Conservation (phyloP, 257 asterid genomes). For the Plantago major region DNA sequence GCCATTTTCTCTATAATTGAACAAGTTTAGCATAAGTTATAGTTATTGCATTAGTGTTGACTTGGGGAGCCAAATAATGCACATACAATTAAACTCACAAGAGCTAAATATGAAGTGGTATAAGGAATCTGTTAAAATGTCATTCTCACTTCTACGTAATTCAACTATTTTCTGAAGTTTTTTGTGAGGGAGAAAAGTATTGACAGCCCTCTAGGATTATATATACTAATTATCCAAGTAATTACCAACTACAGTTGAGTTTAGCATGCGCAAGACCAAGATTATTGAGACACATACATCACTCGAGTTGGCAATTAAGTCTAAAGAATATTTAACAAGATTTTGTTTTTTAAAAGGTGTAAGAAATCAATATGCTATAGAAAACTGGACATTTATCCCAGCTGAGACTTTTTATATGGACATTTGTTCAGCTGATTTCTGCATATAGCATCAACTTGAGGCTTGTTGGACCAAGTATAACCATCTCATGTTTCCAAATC, state of each 20-base stretch:
- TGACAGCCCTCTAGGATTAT: neutral
- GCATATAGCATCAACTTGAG: neutral
- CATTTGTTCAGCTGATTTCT: too few relatives aligned
- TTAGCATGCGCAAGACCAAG: neutral
- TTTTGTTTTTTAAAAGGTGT: too few relatives aligned
- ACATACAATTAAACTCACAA: neutral
- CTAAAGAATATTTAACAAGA: conserved; percentile 3
- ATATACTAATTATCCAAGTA: neutral
- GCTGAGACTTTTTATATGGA: neutral
- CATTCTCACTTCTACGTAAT: too few relatives aligned
- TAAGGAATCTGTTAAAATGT: too few relatives aligned
- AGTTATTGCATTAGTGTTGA: neutral
- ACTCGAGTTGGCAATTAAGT: neutral
- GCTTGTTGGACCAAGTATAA: conserved; percentile 27
- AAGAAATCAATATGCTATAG: conserved; percentile 2
- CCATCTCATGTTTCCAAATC: conserved; percentile 11
- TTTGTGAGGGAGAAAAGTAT: neutral
- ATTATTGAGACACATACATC: conserved; percentile 2
- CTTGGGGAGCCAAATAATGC: neutral
- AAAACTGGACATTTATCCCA: neutral
- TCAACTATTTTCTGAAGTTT: too few relatives aligned
- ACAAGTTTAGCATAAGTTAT: neutral
- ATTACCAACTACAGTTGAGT: neutral
- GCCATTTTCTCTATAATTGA: neutral
- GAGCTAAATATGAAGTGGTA: neutral